Evolutionary conservation across 2,329 filamentous ascomycete genomes (phyloP).

Genomic region (Ceratocystis cubensis): DNA sequence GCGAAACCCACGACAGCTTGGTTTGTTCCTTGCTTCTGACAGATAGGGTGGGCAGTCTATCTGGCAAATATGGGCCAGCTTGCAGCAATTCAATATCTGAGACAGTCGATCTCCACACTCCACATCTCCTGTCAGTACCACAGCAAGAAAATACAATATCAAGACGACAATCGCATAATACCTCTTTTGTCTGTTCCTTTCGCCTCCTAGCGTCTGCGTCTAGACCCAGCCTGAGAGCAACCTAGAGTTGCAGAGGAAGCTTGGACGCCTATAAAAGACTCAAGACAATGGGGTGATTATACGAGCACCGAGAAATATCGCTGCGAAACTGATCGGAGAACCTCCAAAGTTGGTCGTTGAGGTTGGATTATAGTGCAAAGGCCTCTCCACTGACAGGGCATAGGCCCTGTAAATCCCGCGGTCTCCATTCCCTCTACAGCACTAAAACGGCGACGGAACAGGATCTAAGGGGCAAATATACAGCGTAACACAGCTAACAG

Average conservation of each 20-base stretch:
- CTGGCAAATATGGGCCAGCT: no score
- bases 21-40: no score
- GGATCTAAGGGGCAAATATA: not conserved
- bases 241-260: not conserved
- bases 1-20: no score
- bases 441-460: not conserved
- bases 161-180: not conserved
- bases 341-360: not conserved
- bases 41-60: no score
- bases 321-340: not conserved
- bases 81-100: not conserved
- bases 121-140: not conserved
- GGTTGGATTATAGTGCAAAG: slow-evolving; percentile 5
- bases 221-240: not conserved
- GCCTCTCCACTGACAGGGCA: not conserved
- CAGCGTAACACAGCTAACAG: not conserved
- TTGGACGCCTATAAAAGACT: not conserved
- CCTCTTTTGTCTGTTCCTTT: not conserved
- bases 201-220: not conserved
- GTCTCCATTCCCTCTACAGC: not conserved
- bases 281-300: not conserved
- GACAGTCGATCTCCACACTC: not conserved
- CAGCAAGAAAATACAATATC: no score
- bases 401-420: slow-evolving; percentile 1
- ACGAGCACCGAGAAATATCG: not conserved